Base-by-base conservation (phyloP, 1,284 basidiomycete genomes). In the Chalciporus sp. region DNA sequence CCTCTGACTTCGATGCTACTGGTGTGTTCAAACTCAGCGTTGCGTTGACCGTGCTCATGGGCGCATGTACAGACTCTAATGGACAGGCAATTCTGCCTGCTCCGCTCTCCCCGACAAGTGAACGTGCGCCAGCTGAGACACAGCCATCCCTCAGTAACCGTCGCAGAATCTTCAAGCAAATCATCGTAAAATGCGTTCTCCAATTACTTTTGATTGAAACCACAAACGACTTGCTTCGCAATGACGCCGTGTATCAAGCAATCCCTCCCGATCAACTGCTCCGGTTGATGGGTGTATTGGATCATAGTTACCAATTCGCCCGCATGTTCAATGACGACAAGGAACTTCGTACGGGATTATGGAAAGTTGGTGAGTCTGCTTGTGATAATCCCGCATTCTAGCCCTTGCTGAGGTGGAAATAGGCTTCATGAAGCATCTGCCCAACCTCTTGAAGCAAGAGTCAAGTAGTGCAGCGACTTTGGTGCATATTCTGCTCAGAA, bases 351-450 rank as follows among this genome's bases (percentile, higher is more conserved):
- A 98, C 95, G 51, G 94, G 92, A 6, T 79, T 99, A 47, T 99
- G 97, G 97, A 98, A 97, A 94, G 97, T 99, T 61, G 95, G 94
- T 92, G 58, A 74, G 93, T 86, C 26, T 4, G 51, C 12, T 26
- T 55, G 35, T 17, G 9, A 40, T 42, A 33, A 35, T 49, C 41
- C 42, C 37, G 44, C 26, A 40, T 49, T 47, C 12, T 39, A 19
- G 26, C 19, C 35, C n/a, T 10, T 42, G 11, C 53, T 56, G 42
- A 57, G 35, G 53, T 26, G 42, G 35, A 28, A 44, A 14, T 49
- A 95, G 95, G 96, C 2, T 99, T 99, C 76, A 99, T 99, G 97
- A 98, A 98, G 71, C 98, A 99, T 71, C 76, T 99, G 35, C 97
- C 97, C 0, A 99, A 99, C 73, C 81, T 99, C 45, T 78, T 99